phyloP scores from a whole-genome alignment of 192 early-diverging fungal species.

The Coemansia sp. region DNA sequence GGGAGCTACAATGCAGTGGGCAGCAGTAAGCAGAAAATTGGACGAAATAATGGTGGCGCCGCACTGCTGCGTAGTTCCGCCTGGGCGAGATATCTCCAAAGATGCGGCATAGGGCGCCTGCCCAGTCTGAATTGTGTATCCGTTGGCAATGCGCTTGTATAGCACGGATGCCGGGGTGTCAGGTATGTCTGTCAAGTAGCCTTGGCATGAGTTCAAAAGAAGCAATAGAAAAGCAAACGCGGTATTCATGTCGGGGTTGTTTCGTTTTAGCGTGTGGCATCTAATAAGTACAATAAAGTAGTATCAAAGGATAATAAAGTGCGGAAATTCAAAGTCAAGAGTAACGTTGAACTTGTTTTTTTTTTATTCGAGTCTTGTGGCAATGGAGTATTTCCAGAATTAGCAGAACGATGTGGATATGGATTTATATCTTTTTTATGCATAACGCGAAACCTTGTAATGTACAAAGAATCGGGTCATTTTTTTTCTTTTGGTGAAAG shows the following conservation, averaged over 20 bases:
- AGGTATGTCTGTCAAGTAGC: neutral
- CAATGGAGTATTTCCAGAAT: neutral
- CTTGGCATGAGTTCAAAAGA: neutral
- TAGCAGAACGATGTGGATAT: too few species aligned
- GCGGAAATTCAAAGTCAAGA: neutral
- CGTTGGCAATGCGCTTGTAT: slow-evolving; percentile 22
- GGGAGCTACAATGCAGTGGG: slow-evolving; percentile 13
- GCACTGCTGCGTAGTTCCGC: slow-evolving; percentile 1
- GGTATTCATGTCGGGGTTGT: neutral
- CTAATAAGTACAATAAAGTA: neutral
- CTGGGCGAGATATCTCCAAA: neutral
- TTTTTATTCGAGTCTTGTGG: neutral
- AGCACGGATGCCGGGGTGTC: neutral
- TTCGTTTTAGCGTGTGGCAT: neutral
- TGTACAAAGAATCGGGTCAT: too few species aligned
- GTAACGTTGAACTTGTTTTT: too few species aligned
- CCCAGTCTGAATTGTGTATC: neutral
- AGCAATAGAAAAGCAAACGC: neutral
- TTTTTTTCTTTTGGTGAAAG: too few species aligned
- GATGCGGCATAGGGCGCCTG: slow-evolving; percentile 10
- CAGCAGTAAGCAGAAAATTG: slow-evolving; percentile 20
- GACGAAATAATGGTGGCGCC: slow-evolving; percentile 30
- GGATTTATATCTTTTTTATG: too few species aligned
- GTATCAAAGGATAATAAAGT: neutral
- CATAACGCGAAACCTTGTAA: too few species aligned